These are phyloP conservation scores for Pythium guiyangense DNA, from an alignment of 352 stramenopile species.

Conservation along the genomic window DNA sequence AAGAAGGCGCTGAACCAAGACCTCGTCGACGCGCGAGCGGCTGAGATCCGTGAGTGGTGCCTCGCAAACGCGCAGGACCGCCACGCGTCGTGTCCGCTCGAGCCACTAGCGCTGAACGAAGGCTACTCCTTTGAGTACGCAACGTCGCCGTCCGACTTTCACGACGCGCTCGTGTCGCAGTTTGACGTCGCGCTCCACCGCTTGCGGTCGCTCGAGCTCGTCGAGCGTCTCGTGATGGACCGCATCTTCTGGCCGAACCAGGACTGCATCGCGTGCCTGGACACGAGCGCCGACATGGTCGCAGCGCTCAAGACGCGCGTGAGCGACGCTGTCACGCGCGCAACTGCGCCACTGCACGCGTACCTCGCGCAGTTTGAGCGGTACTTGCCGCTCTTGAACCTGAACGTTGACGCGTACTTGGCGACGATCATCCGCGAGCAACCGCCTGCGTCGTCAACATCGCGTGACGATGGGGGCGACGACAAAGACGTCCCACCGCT, in stretches of 20 bases:
- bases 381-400: constrained; percentile 88
- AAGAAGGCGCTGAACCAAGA: constrained; percentile 52
- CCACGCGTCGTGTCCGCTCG: constrained; percentile 48
- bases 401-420: constrained; percentile 86
- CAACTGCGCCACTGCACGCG: constrained; percentile 48
- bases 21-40: constrained; percentile 38
- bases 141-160: constrained; percentile 61
- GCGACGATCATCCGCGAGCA: constrained; percentile 52
- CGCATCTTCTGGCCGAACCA: constrained; percentile 94
- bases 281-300: constrained; percentile 64
- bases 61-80: constrained; percentile 46
- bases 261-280: constrained; percentile 85
- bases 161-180: constrained; percentile 51
- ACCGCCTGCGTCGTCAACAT: constrained; percentile 18
- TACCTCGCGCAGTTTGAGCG: constrained; percentile 83
- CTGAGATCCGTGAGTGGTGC: constrained; percentile 64
- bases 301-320: constrained; percentile 47
- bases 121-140: constrained; percentile 80
- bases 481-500: constrained; percentile 42
- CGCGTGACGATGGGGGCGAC: constrained; percentile 24
- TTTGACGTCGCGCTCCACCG: constrained; percentile 83
- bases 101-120: constrained; percentile 32
- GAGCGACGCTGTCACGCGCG: constrained; percentile 29
- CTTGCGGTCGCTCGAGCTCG: constrained; percentile 82
- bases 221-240: constrained; percentile 94